Evolutionary conservation across 352 stramenopile genomes (phyloP), one percentile per base, ranked within the genome.

Genomic region (Phytophthora melonis): DNA sequence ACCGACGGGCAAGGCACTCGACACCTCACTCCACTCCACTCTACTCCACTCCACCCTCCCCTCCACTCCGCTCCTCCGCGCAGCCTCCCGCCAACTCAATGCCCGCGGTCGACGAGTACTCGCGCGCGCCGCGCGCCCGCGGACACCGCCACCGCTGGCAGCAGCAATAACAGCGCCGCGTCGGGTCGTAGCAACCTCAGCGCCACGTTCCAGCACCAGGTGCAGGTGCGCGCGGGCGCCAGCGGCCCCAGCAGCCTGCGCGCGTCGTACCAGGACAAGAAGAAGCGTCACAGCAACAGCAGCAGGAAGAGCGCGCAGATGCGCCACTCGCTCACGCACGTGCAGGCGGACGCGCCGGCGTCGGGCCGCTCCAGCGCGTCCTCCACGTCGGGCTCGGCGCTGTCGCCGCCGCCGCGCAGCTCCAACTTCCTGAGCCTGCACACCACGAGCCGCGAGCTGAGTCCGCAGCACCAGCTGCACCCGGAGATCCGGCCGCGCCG

Each of bases 291-390:
- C 34, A 74, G 62, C 53, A 74, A 68, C 50, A 57, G 70, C 32
- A 79, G 67, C 59, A 82, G 76, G 49, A 82, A 79, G 45, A 82
- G 30, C 57, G 34, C 60, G 13, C 68, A 80, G 10, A 65, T 85
- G 63, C 80, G 82, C 5, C 82, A 89, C 71, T 88, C 82, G 63
- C 78, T 89, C 45, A 80, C 76, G 36, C 76, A 89, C 65, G 80
- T 85, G 21, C 78, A 87, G 41, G 57, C 47, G 2, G 74, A 79
- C 9, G 63, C 64, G 14, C 77, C 71, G 21, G 70, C 70, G 4
- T 74, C 76, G 1, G 65, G 62, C 4, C 68, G 68, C 27, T 77
- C 70, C 34, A 77, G 66, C 32, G 69, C 75, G 47, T 79, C 79
- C 1, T 74, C 77, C 25, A 75, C 79, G 34, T 78, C 73, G 14